phyloP scores from a whole-genome alignment of 2,329 filamentous ascomycete genomes.

The Parascedosporium putredinis region DNA sequence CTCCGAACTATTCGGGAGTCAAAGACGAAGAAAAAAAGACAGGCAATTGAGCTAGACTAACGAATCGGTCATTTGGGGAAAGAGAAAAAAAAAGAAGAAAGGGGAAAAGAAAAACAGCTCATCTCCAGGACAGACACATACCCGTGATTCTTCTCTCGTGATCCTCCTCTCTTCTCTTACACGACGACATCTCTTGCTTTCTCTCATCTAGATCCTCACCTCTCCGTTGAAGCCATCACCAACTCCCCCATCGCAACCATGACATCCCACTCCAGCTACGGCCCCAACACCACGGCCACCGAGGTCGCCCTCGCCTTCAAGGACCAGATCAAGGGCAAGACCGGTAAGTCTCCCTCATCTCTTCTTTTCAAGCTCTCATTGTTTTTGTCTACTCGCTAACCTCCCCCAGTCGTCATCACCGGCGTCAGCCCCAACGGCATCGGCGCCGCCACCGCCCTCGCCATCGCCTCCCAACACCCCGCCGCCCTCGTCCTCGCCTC shows the following conservation, averaged over 20 bases:
- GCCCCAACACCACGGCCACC: conserved; percentile 14
- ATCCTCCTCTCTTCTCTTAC: not conserved
- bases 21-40: no score
- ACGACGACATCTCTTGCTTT: not conserved
- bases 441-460: conserved; percentile 24
- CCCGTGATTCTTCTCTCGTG: not conserved
- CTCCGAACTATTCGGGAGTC: no score
- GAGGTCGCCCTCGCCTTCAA: conserved; percentile 20
- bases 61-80: no score
- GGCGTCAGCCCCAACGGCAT: conserved; percentile 30
- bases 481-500: not conserved
- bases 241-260: no score
- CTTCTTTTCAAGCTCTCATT: not conserved
- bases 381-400: not conserved
- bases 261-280: conserved; percentile 4
- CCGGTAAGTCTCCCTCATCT: conserved; percentile 10
- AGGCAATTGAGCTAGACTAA: no score
- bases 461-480: conserved; percentile 18
- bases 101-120: no score
- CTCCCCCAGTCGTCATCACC: conserved; percentile 24
- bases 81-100: no score
- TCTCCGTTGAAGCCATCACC: no score
- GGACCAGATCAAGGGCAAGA: conserved; percentile 23
- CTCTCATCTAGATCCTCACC: no score
- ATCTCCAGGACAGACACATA: no score